Evolutionary conservation across 2,329 filamentous ascomycete genomes (phyloP).

Genomic region (Pseudocercospora eumusae): DNA sequence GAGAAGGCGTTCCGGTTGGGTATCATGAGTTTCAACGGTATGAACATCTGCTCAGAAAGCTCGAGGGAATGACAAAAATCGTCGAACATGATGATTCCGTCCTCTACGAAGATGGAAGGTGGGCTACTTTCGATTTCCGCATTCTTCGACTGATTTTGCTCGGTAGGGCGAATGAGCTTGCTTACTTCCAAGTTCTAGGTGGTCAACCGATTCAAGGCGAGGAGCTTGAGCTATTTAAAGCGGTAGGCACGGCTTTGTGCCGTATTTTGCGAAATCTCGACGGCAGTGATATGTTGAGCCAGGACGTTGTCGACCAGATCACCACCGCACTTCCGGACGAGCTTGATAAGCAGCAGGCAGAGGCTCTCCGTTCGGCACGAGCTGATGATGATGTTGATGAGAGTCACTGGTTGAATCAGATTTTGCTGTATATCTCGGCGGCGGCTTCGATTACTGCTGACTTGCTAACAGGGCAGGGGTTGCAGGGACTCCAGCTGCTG

Average conservation of each 20-base stretch:
- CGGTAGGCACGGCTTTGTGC: not conserved
- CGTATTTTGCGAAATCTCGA: not conserved
- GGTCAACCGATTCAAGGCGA: not conserved
- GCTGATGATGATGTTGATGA: not conserved
- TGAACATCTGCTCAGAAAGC: not conserved
- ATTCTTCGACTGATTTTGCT: not conserved
- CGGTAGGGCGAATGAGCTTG: not conserved
- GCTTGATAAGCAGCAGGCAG: not conserved
- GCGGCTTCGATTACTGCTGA: not conserved
- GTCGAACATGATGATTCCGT: not conserved
- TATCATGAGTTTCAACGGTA: not conserved
- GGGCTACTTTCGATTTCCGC: not conserved
- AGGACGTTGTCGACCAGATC: not conserved
- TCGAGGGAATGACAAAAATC: not conserved
- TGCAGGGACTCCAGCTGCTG: not conserved
- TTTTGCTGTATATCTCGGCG: not conserved
- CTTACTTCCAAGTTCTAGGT: not conserved
- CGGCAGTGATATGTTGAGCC: not conserved
- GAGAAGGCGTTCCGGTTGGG: not conserved
- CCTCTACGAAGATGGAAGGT: not conserved
- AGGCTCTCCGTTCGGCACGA: not conserved
- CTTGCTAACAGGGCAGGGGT: not conserved
- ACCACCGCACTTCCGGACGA: not conserved
- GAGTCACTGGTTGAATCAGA: not conserved
- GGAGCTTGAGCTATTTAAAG: not conserved